phyloP scores from a whole-genome alignment of 305 asterid species.

The Fraxinus baroniana region DNA sequence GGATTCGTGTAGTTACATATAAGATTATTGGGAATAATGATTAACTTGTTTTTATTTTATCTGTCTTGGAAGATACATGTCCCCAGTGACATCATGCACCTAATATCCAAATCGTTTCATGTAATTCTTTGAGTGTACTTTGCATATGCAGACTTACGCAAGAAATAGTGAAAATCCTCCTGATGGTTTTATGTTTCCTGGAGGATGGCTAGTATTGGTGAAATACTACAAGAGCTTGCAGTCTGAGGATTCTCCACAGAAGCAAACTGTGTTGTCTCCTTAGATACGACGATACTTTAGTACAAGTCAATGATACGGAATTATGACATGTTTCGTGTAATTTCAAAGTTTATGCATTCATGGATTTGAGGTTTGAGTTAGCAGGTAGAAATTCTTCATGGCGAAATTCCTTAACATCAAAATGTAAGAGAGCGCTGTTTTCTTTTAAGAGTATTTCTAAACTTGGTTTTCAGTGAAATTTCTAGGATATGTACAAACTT shows the following conservation, averaged over 20 bases:
- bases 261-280: constrained; percentile 42
- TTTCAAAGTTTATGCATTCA: constrained; percentile 10
- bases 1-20: not conserved
- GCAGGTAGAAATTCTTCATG: not conserved
- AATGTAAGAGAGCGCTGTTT: not conserved
- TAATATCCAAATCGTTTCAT: not conserved
- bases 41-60: not conserved
- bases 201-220: constrained; percentile 80
- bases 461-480: not conserved
- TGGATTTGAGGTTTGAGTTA: constrained; percentile 2
- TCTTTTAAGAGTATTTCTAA: not conserved
- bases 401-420: not conserved
- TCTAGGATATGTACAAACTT: not conserved
- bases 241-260: constrained; percentile 50
- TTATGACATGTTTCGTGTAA: not conserved
- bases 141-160: constrained; percentile 69
- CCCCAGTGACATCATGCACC: not conserved
- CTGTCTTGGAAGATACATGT: not conserved
- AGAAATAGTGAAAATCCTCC: constrained; percentile 71
- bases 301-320: constrained; percentile 3
- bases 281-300: constrained; percentile 13
- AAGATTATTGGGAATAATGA: not conserved
- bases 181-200: constrained; percentile 73
- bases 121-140: not conserved
- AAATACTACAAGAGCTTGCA: constrained; percentile 69